Evolutionary conservation across 805 yeast genomes (phyloP).

Genomic region (Teunomyces stri): DNA sequence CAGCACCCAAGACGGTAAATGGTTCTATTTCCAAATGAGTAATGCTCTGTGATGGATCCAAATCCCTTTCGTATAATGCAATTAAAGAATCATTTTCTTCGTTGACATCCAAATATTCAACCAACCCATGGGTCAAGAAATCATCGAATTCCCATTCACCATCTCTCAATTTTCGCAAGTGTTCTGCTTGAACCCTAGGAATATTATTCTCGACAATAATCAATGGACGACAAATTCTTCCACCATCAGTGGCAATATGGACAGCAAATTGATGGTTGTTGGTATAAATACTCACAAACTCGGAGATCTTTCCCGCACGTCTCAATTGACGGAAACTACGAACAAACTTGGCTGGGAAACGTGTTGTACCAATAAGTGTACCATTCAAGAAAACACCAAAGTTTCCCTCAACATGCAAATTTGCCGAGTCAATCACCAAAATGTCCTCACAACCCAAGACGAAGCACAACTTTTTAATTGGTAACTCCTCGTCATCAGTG

Average conservation of each 20-base stretch:
- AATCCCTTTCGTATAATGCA: constrained; percentile 54
- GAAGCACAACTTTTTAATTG: constrained; percentile 73
- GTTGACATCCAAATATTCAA: constrained; percentile 90
- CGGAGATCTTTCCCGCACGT: constrained; percentile 81
- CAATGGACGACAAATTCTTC: constrained; percentile 94
- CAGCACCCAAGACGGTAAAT: constrained; percentile 88
- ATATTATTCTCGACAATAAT: constrained; percentile 77
- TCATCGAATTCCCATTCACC: constrained; percentile 91
- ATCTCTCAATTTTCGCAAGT: constrained; percentile 55
- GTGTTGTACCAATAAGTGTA: constrained; percentile 86
- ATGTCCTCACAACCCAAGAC: constrained; percentile 89
- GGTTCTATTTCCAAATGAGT: constrained; percentile 97
- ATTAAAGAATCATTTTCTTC: constrained; percentile 16
- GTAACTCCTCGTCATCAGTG: constrained; percentile 95
- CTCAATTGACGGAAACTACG: constrained; percentile 73
- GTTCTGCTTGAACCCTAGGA: constrained; percentile 70
- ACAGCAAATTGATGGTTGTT: constrained; percentile 90
- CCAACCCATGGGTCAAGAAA: constrained; percentile 79
- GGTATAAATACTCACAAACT: constrained; percentile 85
- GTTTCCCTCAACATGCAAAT: constrained; percentile 72
- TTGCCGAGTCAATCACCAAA: constrained; percentile 74
- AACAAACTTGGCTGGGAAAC: constrained; percentile 84
- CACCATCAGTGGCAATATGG: constrained; percentile 98
- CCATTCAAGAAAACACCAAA: constrained; percentile 91
- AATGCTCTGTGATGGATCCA: constrained; percentile 46